These are phyloP conservation scores for Polygonum maritimum DNA, from an alignment of 148 eudicot genomes.

Conservation along the genomic window DNA sequence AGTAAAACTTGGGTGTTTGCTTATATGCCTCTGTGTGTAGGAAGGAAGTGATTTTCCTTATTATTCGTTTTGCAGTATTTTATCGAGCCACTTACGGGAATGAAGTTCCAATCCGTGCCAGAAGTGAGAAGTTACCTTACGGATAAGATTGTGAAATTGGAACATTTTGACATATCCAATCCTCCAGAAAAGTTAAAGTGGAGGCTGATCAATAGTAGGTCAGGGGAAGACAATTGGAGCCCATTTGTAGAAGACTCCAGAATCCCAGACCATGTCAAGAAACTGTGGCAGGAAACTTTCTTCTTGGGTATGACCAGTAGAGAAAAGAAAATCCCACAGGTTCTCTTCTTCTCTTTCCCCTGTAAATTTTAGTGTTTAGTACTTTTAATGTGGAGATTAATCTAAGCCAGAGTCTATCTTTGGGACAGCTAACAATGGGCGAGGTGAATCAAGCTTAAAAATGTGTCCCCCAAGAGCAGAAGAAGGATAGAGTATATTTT, in stretches of 20 bases:
- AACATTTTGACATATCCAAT: not conserved
- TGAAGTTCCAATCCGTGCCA: constrained; percentile 1
- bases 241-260: not conserved
- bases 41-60: not conserved
- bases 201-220: not conserved
- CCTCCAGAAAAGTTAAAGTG: constrained; percentile 1
- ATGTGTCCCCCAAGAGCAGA: not conserved
- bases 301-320: constrained; percentile 2
- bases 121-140: constrained; percentile 2
- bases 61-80: not conserved
- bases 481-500: not conserved
- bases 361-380: not conserved
- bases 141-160: not conserved
- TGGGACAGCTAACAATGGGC: constrained; percentile 7
- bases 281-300: constrained; percentile 7
- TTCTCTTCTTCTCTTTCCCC: not conserved
- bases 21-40: not conserved
- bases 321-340: constrained; percentile 4
- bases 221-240: constrained; percentile 3
- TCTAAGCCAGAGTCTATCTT: not conserved
- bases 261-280: constrained; percentile 5
- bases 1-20: not conserved
- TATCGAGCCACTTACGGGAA: constrained; percentile 3
- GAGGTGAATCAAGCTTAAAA: not conserved
- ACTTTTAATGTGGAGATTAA: not conserved